phyloP scores from a whole-genome alignment of 768 basidiomycete genomes.

The Collybiopsis confluens region DNA sequence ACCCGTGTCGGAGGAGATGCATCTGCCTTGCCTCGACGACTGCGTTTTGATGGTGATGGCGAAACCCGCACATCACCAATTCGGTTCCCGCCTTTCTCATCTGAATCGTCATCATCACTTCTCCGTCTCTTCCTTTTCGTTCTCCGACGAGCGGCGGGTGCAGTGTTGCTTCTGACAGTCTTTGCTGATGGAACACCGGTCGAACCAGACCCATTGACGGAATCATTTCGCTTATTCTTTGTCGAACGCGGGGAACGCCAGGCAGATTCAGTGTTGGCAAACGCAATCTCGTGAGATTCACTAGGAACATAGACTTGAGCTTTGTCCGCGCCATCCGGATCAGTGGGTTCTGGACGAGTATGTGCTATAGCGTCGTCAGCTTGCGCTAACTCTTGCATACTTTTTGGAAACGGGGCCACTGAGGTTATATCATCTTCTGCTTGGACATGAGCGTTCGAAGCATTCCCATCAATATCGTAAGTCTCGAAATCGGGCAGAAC shows the following conservation, averaged over 20 bases:
- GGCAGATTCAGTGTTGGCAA: no score
- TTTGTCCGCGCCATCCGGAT: not conserved
- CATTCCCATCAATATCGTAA: conserved; percentile 33
- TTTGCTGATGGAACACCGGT: conserved; percentile 10
- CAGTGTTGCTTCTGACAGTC: conserved; percentile 7
- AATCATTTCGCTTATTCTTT: not conserved
- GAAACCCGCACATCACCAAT: conserved; percentile 2
- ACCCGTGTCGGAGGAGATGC: conserved; percentile 38
- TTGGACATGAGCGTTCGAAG: conserved; percentile 18
- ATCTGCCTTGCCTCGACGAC: conserved; percentile 10
- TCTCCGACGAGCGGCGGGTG: not conserved
- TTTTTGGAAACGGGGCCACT: conserved; percentile 34
- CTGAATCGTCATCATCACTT: conserved; percentile 11
- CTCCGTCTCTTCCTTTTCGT: conserved; percentile 11
- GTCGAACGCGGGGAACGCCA: not conserved
- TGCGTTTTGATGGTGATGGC: conserved; percentile 10
- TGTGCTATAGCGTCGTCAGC: not conserved
- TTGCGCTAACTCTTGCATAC: conserved; percentile 59
- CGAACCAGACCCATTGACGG: not conserved
- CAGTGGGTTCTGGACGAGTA: not conserved
- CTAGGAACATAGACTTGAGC: not conserved
- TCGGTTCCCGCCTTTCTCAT: conserved; percentile 14
- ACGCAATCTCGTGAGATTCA: no score
- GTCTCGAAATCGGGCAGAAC: conserved; percentile 23
- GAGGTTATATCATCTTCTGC: not conserved